Base-by-base conservation (phyloP, 139 green algal genomes). In the Dunaliella primolecta region DNA sequence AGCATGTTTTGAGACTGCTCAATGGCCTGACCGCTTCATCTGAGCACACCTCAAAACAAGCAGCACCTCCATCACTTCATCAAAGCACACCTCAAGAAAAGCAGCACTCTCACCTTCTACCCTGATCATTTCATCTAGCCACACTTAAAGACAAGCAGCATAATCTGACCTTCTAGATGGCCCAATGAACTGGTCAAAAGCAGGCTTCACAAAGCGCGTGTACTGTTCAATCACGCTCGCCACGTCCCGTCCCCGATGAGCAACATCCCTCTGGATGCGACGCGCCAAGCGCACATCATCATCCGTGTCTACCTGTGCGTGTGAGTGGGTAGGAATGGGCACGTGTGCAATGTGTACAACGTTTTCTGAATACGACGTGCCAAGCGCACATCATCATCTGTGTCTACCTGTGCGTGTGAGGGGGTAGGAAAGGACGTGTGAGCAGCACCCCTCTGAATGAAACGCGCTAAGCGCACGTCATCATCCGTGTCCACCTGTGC, bases 301-400 rank as follows among this genome's bases (percentile, higher is more conserved):
- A 83, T 99, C 97, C 80, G 90, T 91, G 85, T 92, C 89, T 37
- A 92, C 86, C 81, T 90, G 85, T 33, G 33, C 75, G 11, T 80
- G 46, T 15, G 46, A 25, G 46, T 64, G 46, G n/a, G n/a, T n/a
- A n/a, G n/a, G n/a, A n/a, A n/a, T n/a, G n/a, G n/a, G n/a, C n/a
- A n/a, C n/a, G n/a, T n/a, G n/a, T n/a, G n/a, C n/a, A n/a, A n/a
- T n/a, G n/a, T n/a, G n/a, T n/a, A n/a, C n/a, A n/a, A n/a, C n/a
- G n/a, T n/a, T n/a, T n/a, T 87, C 91, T 98, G 94, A 84, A 99
- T 98, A 82, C 95, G 92, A 0, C 97, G 85, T 3, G 96, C 96
- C 57, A 99, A 91, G 33, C 96, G 92, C 78, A 99, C 93, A 83
- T 99, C 97, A 85, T 98, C 97, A 83, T 99, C 97, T 78, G 90